phyloP scores from a whole-genome alignment of 345 rosid genomes.

The Diplotaxis tenuifolia region DNA sequence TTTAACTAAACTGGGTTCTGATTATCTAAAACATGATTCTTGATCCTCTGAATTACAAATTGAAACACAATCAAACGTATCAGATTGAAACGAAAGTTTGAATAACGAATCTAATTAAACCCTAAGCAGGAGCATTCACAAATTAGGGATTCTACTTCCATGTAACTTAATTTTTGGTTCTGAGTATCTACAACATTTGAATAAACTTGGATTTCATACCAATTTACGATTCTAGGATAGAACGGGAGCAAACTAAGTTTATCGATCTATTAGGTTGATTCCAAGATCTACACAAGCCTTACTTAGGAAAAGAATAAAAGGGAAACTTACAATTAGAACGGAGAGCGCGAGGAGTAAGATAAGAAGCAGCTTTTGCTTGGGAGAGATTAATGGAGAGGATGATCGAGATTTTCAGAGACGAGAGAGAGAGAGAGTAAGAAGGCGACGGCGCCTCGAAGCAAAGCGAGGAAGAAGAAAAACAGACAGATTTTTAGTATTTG shows the following conservation, averaged over 20 bases:
- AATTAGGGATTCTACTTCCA: not conserved
- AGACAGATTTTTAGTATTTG: not conserved
- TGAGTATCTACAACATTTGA: not conserved
- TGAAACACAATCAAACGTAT: too few relatives aligned
- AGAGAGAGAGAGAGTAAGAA: not conserved
- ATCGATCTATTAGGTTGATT: not conserved
- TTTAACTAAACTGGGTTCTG: too few relatives aligned
- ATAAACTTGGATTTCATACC: not conserved
- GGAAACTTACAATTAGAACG: not conserved
- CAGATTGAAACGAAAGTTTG: not conserved
- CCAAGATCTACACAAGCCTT: slow-evolving; percentile 21
- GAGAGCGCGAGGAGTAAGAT: not conserved
- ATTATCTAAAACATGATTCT: not conserved
- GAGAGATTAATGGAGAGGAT: not conserved
- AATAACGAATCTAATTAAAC: not conserved
- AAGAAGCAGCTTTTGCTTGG: not conserved
- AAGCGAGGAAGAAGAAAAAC: not conserved
- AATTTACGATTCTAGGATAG: not conserved
- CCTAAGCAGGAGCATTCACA: not conserved
- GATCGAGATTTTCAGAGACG: not conserved
- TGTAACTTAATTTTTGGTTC: not conserved
- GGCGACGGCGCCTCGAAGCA: slow-evolving; percentile 7
- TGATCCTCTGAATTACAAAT: not conserved
- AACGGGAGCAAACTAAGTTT: not conserved
- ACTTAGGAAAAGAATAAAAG: not conserved